Evolutionary conservation across 202 grass and related monocot genomes (phyloP), one percentile per base, ranked within the genome.

Genomic region (Carex arenaria): DNA sequence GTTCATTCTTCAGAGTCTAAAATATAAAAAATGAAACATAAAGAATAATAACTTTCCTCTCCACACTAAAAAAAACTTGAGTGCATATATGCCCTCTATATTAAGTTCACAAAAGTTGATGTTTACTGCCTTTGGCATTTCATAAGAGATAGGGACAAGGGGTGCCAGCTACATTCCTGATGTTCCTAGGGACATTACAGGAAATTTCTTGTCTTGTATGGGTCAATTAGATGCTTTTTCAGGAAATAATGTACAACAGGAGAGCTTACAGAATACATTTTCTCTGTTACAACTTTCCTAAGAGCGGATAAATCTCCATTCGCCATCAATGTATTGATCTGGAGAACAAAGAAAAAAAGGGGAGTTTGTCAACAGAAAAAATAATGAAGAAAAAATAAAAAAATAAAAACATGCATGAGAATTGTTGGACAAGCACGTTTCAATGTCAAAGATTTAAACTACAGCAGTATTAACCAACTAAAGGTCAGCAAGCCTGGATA

Each of bases 201-300:
- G 42, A 26, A 11, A 72, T 72, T 28, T 72, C 45, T 52, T 72
- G 18, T 49, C 43, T 28, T 52, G 19, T 72, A 57, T 17, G 13
- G 20, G 72, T 77, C 72, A 14, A 78, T 84, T 32, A 78, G 26
- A 45, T 10, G 86, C 42, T 38, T 57, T 70, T 17, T 68, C 45
- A 11, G 47, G 53, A 80, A 56, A 63, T 85, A 42, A 86, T 43
- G 45, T 36, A 81, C 60, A 79, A 52, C 47, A 72, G 31, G 42
- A 84, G 87, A 93, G 70, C 93, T 92, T 95, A 98, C 93, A 85
- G 93, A 98, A 85, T 95, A 94, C 95, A 95, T 93, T 65, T 84
- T 95, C 81, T 91, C 93, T 9, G 93, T 95, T 40, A 92, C 78
- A 86, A 91, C 49, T 92, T 98, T 98, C 49, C 91, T 87, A 81